phyloP scores from a whole-genome alignment of 2,329 filamentous ascomycete species.

The Colletotrichum spaethianum region DNA sequence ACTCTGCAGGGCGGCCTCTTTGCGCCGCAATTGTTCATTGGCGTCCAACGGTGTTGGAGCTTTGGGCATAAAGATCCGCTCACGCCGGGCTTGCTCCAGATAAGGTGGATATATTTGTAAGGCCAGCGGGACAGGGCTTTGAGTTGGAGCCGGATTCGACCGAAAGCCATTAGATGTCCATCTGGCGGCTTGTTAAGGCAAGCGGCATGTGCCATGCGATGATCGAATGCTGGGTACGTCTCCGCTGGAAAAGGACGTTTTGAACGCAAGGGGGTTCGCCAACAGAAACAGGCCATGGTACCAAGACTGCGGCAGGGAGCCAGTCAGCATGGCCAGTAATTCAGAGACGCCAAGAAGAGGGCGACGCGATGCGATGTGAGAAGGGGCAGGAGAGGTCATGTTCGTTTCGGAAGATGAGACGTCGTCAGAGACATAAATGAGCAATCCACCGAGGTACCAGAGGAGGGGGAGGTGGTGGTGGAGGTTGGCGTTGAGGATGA shows the following conservation, averaged over 20 bases:
- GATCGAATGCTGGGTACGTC: constrained; percentile 5
- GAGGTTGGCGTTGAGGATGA: background rate
- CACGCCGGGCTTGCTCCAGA: constrained; percentile 21
- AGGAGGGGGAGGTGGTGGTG: background rate
- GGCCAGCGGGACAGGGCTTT: constrained; percentile 14
- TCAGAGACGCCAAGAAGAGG: constrained; percentile 26
- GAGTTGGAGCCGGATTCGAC: constrained; percentile 24
- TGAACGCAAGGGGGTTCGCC: constrained; percentile 21
- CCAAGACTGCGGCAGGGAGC: constrained; percentile 29
- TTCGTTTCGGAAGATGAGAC: constrained; percentile 38
- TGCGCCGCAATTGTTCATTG: constrained; percentile 3
- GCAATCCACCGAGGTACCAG: background rate
- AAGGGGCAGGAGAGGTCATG: constrained; percentile 12
- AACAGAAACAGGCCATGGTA: constrained; percentile 28
- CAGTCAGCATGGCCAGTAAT: constrained; percentile 7
- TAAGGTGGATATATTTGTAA: constrained; percentile 3
- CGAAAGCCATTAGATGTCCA: background rate
- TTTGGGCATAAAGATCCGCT: constrained; percentile 29
- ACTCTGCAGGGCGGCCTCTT: constrained; percentile 33
- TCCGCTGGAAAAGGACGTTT: background rate
- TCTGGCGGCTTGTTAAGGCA: background rate
- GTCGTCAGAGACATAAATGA: background rate
- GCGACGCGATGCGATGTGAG: constrained; percentile 13
- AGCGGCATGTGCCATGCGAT: constrained; percentile 19
- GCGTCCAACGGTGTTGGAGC: constrained; percentile 22